Conservation (phyloP, 2,329 filamentous ascomycete genomes). For the Amauroascus niger region DNA sequence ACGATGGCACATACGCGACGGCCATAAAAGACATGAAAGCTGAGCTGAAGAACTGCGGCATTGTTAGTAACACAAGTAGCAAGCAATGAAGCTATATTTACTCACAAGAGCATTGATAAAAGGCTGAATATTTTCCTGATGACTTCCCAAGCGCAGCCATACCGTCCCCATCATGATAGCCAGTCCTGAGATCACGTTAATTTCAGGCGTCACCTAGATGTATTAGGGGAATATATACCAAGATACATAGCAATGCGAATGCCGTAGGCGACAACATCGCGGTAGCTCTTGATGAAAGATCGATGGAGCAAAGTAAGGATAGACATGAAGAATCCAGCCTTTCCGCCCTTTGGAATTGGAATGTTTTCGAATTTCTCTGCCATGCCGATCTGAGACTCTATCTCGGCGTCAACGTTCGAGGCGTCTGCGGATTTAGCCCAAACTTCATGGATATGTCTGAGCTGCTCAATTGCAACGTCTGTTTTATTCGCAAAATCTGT, state of each 20-base stretch:
- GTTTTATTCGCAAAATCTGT: conserved; percentile 56
- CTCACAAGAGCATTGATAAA: conserved; percentile 67
- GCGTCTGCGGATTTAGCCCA: conserved; percentile 47
- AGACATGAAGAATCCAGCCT: conserved; percentile 41
- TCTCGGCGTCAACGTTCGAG: conserved; percentile 24
- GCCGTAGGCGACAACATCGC: conserved; percentile 74
- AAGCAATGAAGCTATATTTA: not conserved
- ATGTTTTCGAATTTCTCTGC: conserved; percentile 24
- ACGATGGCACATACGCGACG: conserved; percentile 75
- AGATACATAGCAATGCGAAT: conserved; percentile 77
- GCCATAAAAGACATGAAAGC: conserved; percentile 75
- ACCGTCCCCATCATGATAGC: conserved; percentile 84
- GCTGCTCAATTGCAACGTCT: conserved; percentile 38
- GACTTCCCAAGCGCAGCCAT: conserved; percentile 61
- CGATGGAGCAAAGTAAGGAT: conserved; percentile 62
- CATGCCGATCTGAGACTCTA: conserved; percentile 17
- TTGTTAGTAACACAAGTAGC: not conserved
- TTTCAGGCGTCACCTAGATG: not conserved
- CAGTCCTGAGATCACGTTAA: conserved; percentile 40
- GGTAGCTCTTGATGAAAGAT: conserved; percentile 71
- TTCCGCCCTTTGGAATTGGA: conserved; percentile 19
- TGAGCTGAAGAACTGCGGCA: conserved; percentile 53
- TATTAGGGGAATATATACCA: conserved; percentile 31
- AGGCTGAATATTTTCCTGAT: conserved; percentile 65
- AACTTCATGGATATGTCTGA: conserved; percentile 45